These are phyloP conservation scores for Arabidopsis arenosa DNA, from an alignment of 345 rosid species.

Conservation along the genomic window DNA sequence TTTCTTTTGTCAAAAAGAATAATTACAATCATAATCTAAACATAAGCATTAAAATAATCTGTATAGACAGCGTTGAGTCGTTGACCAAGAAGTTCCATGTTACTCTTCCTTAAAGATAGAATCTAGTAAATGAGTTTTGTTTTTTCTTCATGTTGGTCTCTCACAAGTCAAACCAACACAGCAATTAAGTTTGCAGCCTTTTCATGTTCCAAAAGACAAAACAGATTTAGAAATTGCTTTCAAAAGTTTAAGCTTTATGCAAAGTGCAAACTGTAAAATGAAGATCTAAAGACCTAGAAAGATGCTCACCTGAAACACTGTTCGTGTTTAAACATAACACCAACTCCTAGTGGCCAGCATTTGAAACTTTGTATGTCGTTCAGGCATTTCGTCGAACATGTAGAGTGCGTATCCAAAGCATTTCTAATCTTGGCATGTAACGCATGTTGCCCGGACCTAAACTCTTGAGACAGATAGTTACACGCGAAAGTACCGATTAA, in stretches of 20 bases:
- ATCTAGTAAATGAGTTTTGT: background rate
- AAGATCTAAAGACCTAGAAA: background rate
- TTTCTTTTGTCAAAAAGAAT: background rate
- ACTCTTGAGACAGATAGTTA: too few species aligned
- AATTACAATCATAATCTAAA: background rate
- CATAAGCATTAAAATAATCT: background rate
- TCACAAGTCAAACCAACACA: conserved; percentile 3
- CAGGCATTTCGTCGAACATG: background rate
- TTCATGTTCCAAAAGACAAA: background rate
- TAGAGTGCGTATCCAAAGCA: background rate
- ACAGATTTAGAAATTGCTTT: background rate
- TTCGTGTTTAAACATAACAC: background rate
- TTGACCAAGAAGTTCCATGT: background rate
- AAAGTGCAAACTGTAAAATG: background rate
- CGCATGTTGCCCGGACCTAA: too few species aligned
- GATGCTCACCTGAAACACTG: conserved; percentile 24
- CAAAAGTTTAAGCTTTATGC: background rate
- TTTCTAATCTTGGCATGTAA: too few species aligned
- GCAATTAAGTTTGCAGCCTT: background rate
- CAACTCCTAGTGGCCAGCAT: background rate
- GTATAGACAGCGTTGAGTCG: background rate
- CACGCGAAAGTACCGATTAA: too few species aligned
- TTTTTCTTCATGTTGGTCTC: background rate
- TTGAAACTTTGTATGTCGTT: background rate
- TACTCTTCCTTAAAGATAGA: background rate